phyloP scores from a whole-genome alignment of 2,329 filamentous ascomycete genomes.

The Epichloe typhina region DNA sequence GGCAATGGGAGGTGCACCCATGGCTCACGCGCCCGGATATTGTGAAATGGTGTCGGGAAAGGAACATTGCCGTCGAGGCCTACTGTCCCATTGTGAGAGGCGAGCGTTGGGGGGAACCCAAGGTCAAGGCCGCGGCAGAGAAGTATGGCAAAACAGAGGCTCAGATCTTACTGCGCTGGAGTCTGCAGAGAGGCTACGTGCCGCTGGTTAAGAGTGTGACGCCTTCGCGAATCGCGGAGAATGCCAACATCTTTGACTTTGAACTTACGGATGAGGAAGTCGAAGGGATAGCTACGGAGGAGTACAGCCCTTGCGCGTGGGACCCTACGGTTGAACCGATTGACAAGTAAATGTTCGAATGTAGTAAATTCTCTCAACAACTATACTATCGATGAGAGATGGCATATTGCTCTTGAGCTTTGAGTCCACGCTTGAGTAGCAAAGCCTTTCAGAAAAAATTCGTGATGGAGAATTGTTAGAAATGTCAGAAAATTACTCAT shows the following conservation, averaged over 20 bases:
- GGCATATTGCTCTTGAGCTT: no score
- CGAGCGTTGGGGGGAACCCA: slow-evolving; percentile 57
- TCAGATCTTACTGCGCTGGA: slow-evolving; percentile 71
- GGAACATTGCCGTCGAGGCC: slow-evolving; percentile 49
- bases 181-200: slow-evolving; percentile 63
- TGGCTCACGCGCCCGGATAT: slow-evolving; percentile 77
- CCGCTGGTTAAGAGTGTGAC: slow-evolving; percentile 65
- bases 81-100: slow-evolving; percentile 52
- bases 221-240: slow-evolving; percentile 51
- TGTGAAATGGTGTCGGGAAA: slow-evolving; percentile 57
- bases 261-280: slow-evolving; percentile 41
- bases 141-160: slow-evolving; percentile 64
- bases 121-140: slow-evolving; percentile 48
- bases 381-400: no score
- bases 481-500: no score
- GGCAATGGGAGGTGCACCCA: slow-evolving; percentile 82
- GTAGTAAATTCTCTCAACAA: no score
- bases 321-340: slow-evolving; percentile 38
- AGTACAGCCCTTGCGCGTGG: slow-evolving; percentile 44
- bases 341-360: slow-evolving; percentile 19
- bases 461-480: no score
- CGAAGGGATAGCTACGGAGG: slow-evolving; percentile 32
- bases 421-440: no score
- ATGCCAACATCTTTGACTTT: slow-evolving; percentile 43
- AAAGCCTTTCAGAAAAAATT: no score